Percentiles rank a stretch among this genome's conserved stretches.
These are phyloP conservation scores for Pseudonitzschia multistriata DNA, from an alignment of 108 stramenopile species.

Conservation along the genomic window DNA sequence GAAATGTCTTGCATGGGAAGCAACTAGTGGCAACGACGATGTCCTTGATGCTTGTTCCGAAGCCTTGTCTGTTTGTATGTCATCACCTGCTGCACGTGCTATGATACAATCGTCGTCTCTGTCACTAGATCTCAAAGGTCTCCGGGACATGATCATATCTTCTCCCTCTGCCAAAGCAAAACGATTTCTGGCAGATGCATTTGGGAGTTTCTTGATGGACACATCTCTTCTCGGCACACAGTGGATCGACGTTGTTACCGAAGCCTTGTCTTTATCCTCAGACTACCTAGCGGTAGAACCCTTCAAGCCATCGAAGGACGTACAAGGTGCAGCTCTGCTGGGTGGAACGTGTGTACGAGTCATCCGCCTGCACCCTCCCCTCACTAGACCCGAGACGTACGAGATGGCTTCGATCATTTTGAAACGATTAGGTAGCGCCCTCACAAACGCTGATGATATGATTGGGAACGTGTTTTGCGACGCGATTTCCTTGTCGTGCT, in stretches of 20 bases:
- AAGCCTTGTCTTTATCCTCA: conserved; percentile 15
- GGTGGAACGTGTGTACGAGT: conserved; percentile 48
- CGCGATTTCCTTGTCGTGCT: conserved; percentile 27
- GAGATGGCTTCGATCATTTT: conserved; percentile 5
- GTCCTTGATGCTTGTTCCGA: conserved; percentile 63
- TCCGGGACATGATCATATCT: conserved; percentile 30
- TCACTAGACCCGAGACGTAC: not conserved
- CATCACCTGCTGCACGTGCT: conserved; percentile 51
- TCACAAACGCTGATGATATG: conserved; percentile 47
- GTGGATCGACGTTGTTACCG: conserved; percentile 24
- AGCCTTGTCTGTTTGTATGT: conserved; percentile 43
- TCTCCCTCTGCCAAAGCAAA: conserved; percentile 65
- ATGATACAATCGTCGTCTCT: conserved; percentile 19
- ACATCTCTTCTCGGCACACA: conserved; percentile 23
- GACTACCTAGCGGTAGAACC: conserved; percentile 4
- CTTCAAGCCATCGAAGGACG: conserved; percentile 31
- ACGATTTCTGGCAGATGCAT: conserved; percentile 50
- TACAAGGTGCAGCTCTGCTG: conserved; percentile 76
- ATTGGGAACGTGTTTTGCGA: conserved; percentile 66
- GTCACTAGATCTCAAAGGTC: conserved; percentile 29
- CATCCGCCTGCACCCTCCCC: conserved; percentile 35
- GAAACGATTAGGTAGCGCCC: conserved; percentile 36
- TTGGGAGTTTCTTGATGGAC: conserved; percentile 43
- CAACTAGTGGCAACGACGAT: conserved; percentile 23
- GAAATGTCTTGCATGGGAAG: conserved; percentile 32